A percentile compares a stretch with the other conserved stretches of the same genome.
Evolutionary conservation across 2,329 filamentous ascomycete species (phyloP).

Genomic region (Esteya vermicola): DNA sequence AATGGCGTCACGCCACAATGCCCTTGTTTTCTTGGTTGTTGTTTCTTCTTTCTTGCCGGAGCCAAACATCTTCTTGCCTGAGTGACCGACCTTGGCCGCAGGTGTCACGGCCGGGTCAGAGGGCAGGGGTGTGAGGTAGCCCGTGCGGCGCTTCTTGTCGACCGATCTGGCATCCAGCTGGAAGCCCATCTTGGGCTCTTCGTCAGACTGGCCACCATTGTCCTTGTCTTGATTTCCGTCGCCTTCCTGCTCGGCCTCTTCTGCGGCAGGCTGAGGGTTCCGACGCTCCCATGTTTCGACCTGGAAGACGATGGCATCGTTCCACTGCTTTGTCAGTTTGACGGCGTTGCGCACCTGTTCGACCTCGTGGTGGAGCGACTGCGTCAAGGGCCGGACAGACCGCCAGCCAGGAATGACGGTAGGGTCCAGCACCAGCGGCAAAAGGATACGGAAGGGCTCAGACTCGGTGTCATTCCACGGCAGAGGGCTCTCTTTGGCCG

Average conservation of each 20-base stretch:
- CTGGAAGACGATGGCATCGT: conserved; percentile 24
- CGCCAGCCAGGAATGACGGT: conserved; percentile 40
- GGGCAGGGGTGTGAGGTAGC: too few species aligned
- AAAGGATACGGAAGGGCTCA: conserved; percentile 31
- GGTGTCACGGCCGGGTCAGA: not conserved
- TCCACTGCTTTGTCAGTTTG: conserved; percentile 35
- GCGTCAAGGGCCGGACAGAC: conserved; percentile 24
- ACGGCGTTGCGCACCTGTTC: conserved; percentile 41
- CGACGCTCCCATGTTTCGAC: conserved; percentile 29
- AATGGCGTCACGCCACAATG: conserved; percentile 4
- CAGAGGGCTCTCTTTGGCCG: conserved; percentile 11
- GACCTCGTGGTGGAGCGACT: conserved; percentile 28
- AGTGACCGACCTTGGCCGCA: not conserved
- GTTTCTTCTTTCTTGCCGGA: not conserved
- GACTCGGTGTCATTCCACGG: conserved; percentile 11
- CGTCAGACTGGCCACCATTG: too few species aligned
- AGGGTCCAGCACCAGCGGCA: conserved; percentile 38
- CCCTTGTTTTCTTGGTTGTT: not conserved
- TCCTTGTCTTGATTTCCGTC: too few species aligned
- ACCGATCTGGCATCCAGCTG: too few species aligned
- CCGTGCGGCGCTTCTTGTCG: too few species aligned
- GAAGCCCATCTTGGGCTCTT: too few species aligned
- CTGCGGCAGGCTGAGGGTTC: conserved; percentile 2
- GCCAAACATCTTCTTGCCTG: not conserved
- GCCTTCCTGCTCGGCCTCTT: not conserved